Evolutionary conservation across 2,329 filamentous ascomycete species (phyloP).

Genomic region (Chalaropsis ovoidea): DNA sequence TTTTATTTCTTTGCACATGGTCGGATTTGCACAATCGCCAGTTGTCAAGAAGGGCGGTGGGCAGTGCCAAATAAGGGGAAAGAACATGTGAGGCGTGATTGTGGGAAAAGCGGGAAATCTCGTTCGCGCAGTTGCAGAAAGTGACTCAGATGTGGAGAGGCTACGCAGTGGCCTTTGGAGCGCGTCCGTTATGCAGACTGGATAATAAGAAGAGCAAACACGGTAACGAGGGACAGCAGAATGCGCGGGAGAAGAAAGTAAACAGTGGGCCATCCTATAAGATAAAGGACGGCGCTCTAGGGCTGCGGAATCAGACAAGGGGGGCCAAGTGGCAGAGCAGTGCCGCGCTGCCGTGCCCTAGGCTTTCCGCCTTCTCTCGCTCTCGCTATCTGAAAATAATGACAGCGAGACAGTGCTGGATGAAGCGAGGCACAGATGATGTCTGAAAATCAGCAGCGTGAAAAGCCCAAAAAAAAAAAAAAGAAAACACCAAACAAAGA

Average conservation of each 20-base stretch:
- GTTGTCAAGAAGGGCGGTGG: not conserved
- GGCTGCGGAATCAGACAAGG: too few species aligned
- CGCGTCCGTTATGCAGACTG: too few species aligned
- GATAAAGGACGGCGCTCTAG: too few species aligned
- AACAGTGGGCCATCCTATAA: too few species aligned
- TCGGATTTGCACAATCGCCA: too few species aligned
- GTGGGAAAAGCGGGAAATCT: not conserved
- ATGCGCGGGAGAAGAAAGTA: too few species aligned
- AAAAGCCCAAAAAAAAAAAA: not conserved
- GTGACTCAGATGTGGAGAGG: not conserved
- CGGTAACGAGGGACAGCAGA: too few species aligned
- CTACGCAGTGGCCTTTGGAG: too few species aligned
- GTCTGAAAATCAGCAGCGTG: not conserved
- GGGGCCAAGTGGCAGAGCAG: not conserved
- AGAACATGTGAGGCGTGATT: not conserved
- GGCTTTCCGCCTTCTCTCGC: not conserved
- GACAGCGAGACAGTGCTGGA: slow-evolving; percentile 17
- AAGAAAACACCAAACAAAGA: not conserved
- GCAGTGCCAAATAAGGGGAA: not conserved
- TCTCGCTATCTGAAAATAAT: slow-evolving; percentile 18
- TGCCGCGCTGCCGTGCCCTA: not conserved
- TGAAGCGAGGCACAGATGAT: slow-evolving; percentile 9
- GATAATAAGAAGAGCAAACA: too few species aligned
- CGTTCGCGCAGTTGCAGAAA: slow-evolving; percentile 12
- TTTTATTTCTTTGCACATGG: not conserved